Conservation (phyloP, 192 early-diverging fungal genomes). For the Coemansia nantahalensis region DNA sequence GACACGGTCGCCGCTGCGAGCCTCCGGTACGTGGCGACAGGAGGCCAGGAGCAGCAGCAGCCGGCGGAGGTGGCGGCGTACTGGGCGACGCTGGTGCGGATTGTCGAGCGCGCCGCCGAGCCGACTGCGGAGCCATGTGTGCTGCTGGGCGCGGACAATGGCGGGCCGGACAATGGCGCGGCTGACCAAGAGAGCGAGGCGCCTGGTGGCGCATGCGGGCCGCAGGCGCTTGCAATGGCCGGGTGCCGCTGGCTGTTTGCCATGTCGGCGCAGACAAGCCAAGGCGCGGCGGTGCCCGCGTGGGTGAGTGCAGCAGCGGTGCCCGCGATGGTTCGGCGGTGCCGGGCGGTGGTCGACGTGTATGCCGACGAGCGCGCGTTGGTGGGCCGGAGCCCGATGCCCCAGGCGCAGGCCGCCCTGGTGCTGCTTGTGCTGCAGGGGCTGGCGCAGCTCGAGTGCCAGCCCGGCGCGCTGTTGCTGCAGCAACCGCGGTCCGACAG, state of each 20-base stretch:
- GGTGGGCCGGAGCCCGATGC: conserved; percentile 32
- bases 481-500: not conserved
- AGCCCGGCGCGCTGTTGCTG: conserved; percentile 8
- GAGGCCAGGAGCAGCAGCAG: not conserved
- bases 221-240: conserved; percentile 28
- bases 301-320: conserved; percentile 35
- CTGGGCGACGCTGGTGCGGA: conserved; percentile 26
- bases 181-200: not conserved
- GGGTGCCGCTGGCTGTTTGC: conserved; percentile 38
- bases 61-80: conserved; percentile 20
- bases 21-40: conserved; percentile 7
- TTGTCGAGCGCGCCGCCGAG: conserved; percentile 33
- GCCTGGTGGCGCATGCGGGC: not conserved
- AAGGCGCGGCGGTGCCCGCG: conserved; percentile 4
- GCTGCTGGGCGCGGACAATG: conserved; percentile 1
- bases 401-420: conserved; percentile 16
- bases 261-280: conserved; percentile 9
- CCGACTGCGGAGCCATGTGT: conserved; percentile 22
- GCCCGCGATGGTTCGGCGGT: conserved; percentile 30
- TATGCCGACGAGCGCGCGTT: conserved; percentile 26
- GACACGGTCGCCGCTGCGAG: conserved; percentile 25
- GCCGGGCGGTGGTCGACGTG: conserved; percentile 15
- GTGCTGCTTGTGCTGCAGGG: conserved; percentile 26
- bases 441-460: conserved; percentile 29
- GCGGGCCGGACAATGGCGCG: not conserved